Percentiles rank a stretch among this genome's conserved stretches.
phyloP scores from a whole-genome alignment of 768 basidiomycete genomes.

The Lentinula sp. region DNA sequence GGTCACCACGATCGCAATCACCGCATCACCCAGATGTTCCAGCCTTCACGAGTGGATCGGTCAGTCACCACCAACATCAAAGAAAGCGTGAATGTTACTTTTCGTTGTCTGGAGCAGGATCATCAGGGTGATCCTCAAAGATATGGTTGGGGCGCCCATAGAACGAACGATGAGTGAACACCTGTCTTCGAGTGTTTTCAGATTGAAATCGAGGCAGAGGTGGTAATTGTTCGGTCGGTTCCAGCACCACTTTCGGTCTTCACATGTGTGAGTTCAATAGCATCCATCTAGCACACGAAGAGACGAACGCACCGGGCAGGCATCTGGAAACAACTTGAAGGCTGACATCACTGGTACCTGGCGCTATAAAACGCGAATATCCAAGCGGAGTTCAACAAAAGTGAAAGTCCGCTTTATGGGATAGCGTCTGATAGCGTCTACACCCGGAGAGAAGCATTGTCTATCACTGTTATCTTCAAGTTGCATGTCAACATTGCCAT shows the following conservation, averaged over 20 bases:
- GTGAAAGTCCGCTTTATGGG: neutral
- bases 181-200: conserved; percentile 38
- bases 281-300: too few relatives aligned
- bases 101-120: conserved; percentile 79
- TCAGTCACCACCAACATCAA: neutral
- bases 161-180: conserved; percentile 75
- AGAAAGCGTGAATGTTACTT: conserved; percentile 36
- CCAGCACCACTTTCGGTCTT: neutral
- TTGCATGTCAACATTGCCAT: neutral
- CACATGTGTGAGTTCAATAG: neutral
- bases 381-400: neutral
- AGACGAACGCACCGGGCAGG: neutral
- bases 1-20: conserved; percentile 65
- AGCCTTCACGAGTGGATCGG: conserved; percentile 32
- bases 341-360: neutral
- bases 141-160: conserved; percentile 65
- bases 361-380: neutral
- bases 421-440: too few relatives aligned
- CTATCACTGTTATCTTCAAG: neutral
- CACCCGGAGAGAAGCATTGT: neutral
- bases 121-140: conserved; percentile 68
- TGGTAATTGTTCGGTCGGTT: conserved; percentile 31
- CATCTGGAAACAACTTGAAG: too few relatives aligned
- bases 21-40: conserved; percentile 74
- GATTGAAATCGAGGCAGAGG: conserved; percentile 51